These are phyloP conservation scores for Russula compacta DNA, from an alignment of 768 basidiomycete genomes.

Conservation along the genomic window DNA sequence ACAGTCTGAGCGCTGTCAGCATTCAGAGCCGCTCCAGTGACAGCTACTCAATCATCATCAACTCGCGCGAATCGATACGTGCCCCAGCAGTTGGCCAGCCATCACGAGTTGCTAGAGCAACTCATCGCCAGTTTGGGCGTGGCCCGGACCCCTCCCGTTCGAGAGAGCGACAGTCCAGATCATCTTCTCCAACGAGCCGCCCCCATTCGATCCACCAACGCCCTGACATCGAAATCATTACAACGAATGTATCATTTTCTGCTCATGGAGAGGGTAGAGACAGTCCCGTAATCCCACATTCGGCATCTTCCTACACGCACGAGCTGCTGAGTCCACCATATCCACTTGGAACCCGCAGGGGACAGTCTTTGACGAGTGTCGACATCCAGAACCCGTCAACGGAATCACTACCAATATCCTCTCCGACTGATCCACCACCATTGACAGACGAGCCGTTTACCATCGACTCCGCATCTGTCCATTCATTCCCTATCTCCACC, in stretches of 20 bases:
- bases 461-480: neutral
- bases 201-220: neutral
- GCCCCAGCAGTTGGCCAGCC: no score
- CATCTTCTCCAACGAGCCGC: neutral
- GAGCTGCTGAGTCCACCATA: neutral
- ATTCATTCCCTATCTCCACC: neutral
- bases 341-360: neutral
- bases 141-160: neutral
- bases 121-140: slow-evolving; percentile 5
- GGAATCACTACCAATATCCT: neutral
- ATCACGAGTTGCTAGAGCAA: no score
- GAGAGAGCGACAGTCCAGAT: neutral
- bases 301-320: neutral
- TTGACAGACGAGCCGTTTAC: neutral
- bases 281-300: neutral
- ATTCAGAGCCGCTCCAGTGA: no score
- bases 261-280: neutral
- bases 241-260: neutral
- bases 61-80: no score
- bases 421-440: neutral
- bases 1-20: no score
- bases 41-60: no score
- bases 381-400: slow-evolving; percentile 8
- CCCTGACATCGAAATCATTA: neutral
- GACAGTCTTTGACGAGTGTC: slow-evolving; percentile 1